Evolutionary conservation across 192 early-diverging fungal genomes (phyloP), one percentile per base, ranked within the genome.

Genomic region (Obelidium mucronatum): DNA sequence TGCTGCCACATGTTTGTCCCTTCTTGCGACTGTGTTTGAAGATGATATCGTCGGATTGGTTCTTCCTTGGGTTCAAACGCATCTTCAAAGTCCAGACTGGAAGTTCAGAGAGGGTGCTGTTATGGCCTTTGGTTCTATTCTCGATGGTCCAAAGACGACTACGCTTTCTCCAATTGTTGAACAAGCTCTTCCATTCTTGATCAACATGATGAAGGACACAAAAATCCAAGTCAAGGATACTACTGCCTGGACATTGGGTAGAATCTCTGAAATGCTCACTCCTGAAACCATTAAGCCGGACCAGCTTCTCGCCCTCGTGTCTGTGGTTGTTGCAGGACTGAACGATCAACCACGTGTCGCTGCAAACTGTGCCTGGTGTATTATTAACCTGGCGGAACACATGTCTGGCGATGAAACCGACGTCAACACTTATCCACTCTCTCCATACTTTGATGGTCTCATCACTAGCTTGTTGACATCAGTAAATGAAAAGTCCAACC

Each of bases 61-160:
- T 24, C 89, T 98, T 64, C 92, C 93, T 26, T 98, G 97, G 78
- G 92, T 99, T 39, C 90, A 97, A 80, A 77, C 82, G 36, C 89
- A 98, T 85, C 94, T 98, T 75, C 85, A 87, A 52, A 91, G 89
- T 75, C 73, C 80, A 2, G 93, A 97, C 78, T 99, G 98, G 98
- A 90, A 94, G 73, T 93, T 89, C 84, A 92, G 95, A 70, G 97
- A 99, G 72, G 96, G 97, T 17, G 95, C 98, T 3, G 92, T 98
- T 37, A 97, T 98, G 95, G 94, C 97, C 0, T 99, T 98, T 83
- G 98, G 87, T 84, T 97, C 97, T 0, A 98, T 99, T 74, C 84
- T 99, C 67, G 96, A 98, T 24, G 98, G 98, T 1, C 97, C 97
- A 34, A 60, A 80, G 28, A 64, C 74, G 2, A 51, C 73, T 11